Evolutionary conservation across 345 rosid species (phyloP).

Genomic region (Citrus maxima): DNA sequence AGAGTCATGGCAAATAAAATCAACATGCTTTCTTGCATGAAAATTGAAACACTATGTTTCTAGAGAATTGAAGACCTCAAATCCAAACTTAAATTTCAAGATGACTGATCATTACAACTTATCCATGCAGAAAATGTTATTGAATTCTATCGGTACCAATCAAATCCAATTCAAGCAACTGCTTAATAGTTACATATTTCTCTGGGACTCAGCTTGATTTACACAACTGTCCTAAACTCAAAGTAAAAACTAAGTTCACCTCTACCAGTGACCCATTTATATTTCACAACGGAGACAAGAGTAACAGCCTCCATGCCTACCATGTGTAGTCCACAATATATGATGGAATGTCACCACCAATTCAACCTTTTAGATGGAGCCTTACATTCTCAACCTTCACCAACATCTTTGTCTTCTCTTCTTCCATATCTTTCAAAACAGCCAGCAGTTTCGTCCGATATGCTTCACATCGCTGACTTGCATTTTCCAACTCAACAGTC

Average conservation of each 20-base stretch:
- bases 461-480: conserved; percentile 24
- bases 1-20: too few species aligned
- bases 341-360: not conserved
- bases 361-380: conserved; percentile 20
- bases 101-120: not conserved
- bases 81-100: not conserved
- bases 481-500: conserved; percentile 20
- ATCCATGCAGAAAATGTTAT: not conserved
- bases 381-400: conserved; percentile 29
- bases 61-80: not conserved
- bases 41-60: too few species aligned
- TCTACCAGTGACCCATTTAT: not conserved
- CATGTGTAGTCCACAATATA: not conserved
- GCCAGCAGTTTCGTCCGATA: conserved; percentile 19
- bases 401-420: conserved; percentile 27
- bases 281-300: not conserved
- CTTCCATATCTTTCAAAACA: conserved; percentile 27
- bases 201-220: not conserved
- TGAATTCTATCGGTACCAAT: too few species aligned
- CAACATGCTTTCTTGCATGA: too few species aligned
- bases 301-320: not conserved
- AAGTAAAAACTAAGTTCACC: not conserved
- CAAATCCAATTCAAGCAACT: not conserved
- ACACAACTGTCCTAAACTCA: conserved; percentile 1
- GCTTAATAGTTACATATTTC: not conserved